These are phyloP conservation scores for Buddleja alternifolia DNA, from an alignment of 257 asterid species.

Conservation along the genomic window DNA sequence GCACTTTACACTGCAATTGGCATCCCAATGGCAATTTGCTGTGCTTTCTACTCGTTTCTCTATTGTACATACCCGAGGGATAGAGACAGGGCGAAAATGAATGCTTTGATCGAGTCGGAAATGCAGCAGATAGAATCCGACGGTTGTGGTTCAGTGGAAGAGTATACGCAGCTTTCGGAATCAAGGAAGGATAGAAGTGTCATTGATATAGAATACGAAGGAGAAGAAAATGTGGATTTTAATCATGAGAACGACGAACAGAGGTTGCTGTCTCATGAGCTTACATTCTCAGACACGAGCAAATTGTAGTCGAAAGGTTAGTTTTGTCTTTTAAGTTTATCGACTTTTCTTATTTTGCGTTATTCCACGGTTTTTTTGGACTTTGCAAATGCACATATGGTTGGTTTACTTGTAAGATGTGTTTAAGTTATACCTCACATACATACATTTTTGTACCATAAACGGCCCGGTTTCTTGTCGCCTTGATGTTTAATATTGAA, in stretches of 20 bases:
- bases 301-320: slow-evolving; percentile 33
- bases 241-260: slow-evolving; percentile 56
- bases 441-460: background rate
- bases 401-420: background rate
- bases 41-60: slow-evolving; percentile 69
- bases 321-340: background rate
- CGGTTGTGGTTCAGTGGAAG: slow-evolving; percentile 32
- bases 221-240: slow-evolving; percentile 37
- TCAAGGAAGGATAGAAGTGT: slow-evolving; percentile 40
- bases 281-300: slow-evolving; percentile 29
- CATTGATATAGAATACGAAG: slow-evolving; percentile 46
- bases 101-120: slow-evolving; percentile 60
- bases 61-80: slow-evolving; percentile 81
- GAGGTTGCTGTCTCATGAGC: slow-evolving; percentile 48
- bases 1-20: slow-evolving; percentile 93
- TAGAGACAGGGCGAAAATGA: slow-evolving; percentile 83
- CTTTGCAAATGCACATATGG: background rate
- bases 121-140: slow-evolving; percentile 52
- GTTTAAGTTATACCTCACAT: background rate
- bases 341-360: background rate
- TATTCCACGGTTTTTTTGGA: background rate
- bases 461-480: background rate
- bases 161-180: slow-evolving; percentile 29
- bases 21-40: slow-evolving; percentile 72
- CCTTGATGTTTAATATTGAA: no score